These are phyloP conservation scores for Tuber microsphaerosporum DNA, from an alignment of 495 filamentous ascomycete genomes.

Conservation along the genomic window DNA sequence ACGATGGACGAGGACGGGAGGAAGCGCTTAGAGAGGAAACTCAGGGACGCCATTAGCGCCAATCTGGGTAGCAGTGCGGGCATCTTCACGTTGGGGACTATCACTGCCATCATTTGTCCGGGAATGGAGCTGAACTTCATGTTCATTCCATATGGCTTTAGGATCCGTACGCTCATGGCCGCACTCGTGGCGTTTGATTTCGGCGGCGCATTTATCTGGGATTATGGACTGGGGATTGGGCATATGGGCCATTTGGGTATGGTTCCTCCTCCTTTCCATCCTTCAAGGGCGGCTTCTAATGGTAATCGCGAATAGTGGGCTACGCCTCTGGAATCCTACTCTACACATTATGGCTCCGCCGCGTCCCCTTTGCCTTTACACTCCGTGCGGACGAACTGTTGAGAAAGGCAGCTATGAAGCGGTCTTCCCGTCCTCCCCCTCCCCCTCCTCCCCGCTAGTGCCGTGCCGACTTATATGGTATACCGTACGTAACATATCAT, in stretches of 20 bases:
- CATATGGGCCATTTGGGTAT: constrained; percentile 35
- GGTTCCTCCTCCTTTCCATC: background rate
- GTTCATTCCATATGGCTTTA: constrained; percentile 27
- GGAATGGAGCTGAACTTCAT: constrained; percentile 20
- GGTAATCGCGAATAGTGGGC: background rate
- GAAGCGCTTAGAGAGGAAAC: background rate
- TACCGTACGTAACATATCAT: background rate
- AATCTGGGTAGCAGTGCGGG: background rate
- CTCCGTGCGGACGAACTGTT: background rate
- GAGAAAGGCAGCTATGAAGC: background rate
- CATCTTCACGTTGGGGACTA: constrained; percentile 17
- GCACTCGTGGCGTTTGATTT: constrained; percentile 25
- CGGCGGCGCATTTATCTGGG: constrained; percentile 29
- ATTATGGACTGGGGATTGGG: constrained; percentile 27
- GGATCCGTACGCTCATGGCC: constrained; percentile 14
- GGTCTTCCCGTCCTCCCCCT: background rate
- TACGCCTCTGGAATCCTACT: constrained; percentile 5
- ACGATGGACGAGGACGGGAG: background rate
- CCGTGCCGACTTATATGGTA: background rate
- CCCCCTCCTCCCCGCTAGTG: background rate
- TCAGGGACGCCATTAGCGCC: background rate
- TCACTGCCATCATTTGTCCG: constrained; percentile 29
- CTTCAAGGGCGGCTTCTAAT: background rate
- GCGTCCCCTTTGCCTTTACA: background rate
- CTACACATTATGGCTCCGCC: constrained; percentile 3